Conservation (phyloP, 2,329 filamentous ascomycete genomes). For the Calonectria hawksworthii region DNA sequence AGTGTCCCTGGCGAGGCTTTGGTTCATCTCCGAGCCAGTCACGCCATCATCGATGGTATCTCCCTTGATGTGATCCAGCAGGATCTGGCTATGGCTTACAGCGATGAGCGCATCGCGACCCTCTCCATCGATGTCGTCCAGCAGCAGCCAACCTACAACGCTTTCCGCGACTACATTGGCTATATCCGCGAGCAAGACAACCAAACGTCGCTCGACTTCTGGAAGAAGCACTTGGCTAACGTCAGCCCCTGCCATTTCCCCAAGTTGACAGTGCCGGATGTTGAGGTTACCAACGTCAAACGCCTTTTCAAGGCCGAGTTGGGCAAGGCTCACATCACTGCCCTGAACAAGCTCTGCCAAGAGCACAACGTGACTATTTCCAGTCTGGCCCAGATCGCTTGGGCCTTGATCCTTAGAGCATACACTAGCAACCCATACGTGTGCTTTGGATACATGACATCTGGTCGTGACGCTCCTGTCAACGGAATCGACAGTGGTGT, state of each 20-base stretch:
- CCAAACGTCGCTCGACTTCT: not conserved
- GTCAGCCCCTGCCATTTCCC: slow-evolving; percentile 7
- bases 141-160: not conserved
- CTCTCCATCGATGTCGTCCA: not conserved
- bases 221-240: slow-evolving; percentile 3
- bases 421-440: not conserved
- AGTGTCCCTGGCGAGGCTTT: not conserved
- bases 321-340: not conserved
- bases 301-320: not conserved
- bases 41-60: slow-evolving; percentile 3
- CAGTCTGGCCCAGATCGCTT: not conserved
- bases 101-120: not conserved
- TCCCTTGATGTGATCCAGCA: not conserved
- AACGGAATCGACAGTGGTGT: not conserved
- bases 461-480: not conserved
- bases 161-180: not conserved
- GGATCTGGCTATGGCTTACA: not conserved
- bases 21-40: not conserved
- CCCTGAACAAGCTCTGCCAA: slow-evolving; percentile 10
- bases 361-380: slow-evolving; percentile 8
- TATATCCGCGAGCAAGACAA: not conserved
- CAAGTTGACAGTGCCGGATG: not conserved
- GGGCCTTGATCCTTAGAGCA: not conserved
- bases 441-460: slow-evolving; percentile 7
- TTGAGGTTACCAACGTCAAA: not conserved